Percentiles rank a stretch among this genome's conserved stretches.
Conservation (phyloP, 805 yeast species). For the Metschnikowia chrysomelidarum region DNA sequence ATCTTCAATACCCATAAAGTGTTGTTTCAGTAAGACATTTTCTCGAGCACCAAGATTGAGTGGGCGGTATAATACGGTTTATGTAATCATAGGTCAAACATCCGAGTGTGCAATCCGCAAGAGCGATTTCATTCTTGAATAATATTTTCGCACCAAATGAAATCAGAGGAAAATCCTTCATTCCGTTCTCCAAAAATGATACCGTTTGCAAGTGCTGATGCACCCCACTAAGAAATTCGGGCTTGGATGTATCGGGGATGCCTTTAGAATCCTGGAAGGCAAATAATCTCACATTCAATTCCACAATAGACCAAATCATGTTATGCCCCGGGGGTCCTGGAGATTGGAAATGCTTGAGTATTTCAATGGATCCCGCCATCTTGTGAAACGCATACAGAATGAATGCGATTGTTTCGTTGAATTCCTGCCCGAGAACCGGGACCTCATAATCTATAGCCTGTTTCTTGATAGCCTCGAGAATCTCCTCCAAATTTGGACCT, state of each 20-base stretch:
- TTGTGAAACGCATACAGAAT: background rate
- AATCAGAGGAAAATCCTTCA: background rate
- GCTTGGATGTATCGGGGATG: background rate
- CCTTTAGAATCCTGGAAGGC: background rate
- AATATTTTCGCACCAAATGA: background rate
- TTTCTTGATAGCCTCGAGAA: background rate
- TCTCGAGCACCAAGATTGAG: too few relatives aligned
- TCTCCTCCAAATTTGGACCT: background rate
- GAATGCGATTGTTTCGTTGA: background rate
- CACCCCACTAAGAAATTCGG: background rate
- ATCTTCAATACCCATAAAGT: too few relatives aligned
- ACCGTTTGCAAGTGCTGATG: background rate
- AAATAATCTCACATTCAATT: conserved; percentile 3
- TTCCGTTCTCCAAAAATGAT: background rate
- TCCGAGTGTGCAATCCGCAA: too few relatives aligned
- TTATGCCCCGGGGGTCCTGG: background rate
- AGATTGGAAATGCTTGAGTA: background rate
- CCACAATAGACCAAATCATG: conserved; percentile 3
- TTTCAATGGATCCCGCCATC: conserved; percentile 2
- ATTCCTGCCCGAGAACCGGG: too few relatives aligned
- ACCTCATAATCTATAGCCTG: too few relatives aligned
- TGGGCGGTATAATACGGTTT: too few relatives aligned
- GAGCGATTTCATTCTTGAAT: too few relatives aligned
- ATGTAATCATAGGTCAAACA: too few relatives aligned
- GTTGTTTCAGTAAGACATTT: too few relatives aligned